Evolutionary conservation across 2,329 filamentous ascomycete species (phyloP).

Genomic region (Colletotrichum lentis): DNA sequence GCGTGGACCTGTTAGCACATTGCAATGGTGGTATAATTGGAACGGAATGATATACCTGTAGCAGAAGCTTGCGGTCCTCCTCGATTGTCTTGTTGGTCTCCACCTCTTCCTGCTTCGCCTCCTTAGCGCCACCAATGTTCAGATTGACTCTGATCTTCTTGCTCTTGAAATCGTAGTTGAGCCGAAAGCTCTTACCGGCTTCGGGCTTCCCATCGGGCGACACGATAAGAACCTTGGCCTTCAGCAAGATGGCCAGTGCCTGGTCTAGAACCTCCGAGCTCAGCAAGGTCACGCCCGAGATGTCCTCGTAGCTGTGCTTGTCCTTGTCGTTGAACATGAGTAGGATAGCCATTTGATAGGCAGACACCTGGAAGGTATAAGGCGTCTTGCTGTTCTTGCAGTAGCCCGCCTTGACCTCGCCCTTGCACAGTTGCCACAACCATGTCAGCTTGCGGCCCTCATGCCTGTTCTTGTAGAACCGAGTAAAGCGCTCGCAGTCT

Average conservation of each 20-base stretch:
- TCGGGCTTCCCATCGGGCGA: constrained; percentile 78
- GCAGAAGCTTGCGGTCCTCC: constrained; percentile 93
- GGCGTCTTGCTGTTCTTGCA: constrained; percentile 88
- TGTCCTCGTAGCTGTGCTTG: constrained; percentile 85
- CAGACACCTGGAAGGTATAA: constrained; percentile 96
- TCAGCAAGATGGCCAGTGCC: constrained; percentile 84
- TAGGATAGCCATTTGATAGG: constrained; percentile 97
- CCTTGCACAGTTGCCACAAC: constrained; percentile 98
- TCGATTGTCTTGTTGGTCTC: constrained; percentile 99
- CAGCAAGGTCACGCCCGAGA: constrained; percentile 80
- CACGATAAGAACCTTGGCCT: constrained; percentile 86
- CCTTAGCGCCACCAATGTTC: constrained; percentile 92
- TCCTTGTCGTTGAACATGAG: constrained; percentile 94
- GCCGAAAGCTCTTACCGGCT: constrained; percentile 78
- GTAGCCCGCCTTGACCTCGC: constrained; percentile 93
- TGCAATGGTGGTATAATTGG: neutral
- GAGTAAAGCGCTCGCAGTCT: constrained; percentile 88
- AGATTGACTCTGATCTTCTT: constrained; percentile 98
- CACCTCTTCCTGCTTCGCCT: constrained; percentile 94
- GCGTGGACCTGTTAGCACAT: constrained; percentile 41
- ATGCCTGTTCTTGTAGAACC: constrained; percentile 96
- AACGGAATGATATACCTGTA: constrained; percentile 77
- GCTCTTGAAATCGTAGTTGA: constrained; percentile 96
- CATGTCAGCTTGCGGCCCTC: constrained; percentile 95
- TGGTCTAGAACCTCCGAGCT: constrained; percentile 85